These are phyloP conservation scores for Cordyceps cateniannulata DNA, from an alignment of 2,329 filamentous ascomycete genomes.

Conservation along the genomic window DNA sequence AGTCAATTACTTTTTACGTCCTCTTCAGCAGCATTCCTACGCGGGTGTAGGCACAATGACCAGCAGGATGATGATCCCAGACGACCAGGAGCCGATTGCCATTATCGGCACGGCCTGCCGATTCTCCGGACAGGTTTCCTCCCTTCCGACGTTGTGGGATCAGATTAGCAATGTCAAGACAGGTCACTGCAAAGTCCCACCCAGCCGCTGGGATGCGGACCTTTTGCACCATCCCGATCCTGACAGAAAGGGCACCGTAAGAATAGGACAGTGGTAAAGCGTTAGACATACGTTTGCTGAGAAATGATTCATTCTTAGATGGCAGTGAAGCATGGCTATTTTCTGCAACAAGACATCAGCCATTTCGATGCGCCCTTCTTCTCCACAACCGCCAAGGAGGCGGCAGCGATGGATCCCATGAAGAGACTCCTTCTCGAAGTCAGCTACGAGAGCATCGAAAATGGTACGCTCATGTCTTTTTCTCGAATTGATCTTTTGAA, in stretches of 20 bases:
- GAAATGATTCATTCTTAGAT: not conserved
- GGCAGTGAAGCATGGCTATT: conserved; percentile 15
- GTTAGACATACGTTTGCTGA: not conserved
- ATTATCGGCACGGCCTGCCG: conserved; percentile 9
- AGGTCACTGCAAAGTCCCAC: conserved; percentile 1
- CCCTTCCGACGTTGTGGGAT: conserved; percentile 3
- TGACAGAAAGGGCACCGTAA: conserved; percentile 2
- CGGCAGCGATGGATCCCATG: conserved; percentile 23
- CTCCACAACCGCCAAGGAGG: conserved; percentile 18
- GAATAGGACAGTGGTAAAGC: not conserved
- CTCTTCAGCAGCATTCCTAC: not conserved
- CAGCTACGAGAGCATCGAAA: conserved; percentile 22
- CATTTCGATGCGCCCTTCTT: conserved; percentile 21
- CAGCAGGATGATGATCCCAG: not conserved
- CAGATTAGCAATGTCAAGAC: conserved; percentile 7
- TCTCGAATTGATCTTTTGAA: conserved; percentile 17
- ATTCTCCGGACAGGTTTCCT: conserved; percentile 6
- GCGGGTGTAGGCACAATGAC: not conserved
- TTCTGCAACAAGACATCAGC: conserved; percentile 21
- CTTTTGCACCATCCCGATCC: conserved; percentile 8
- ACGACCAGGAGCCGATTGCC: conserved; percentile 8
- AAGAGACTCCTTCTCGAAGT: conserved; percentile 22
- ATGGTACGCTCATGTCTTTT: conserved; percentile 19
- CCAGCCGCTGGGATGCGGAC: conserved; percentile 1
- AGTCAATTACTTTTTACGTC: not conserved